Evolutionary conservation across 768 basidiomycete species (phyloP).

Genomic region (Krasilnikovozyma curviuscula): DNA sequence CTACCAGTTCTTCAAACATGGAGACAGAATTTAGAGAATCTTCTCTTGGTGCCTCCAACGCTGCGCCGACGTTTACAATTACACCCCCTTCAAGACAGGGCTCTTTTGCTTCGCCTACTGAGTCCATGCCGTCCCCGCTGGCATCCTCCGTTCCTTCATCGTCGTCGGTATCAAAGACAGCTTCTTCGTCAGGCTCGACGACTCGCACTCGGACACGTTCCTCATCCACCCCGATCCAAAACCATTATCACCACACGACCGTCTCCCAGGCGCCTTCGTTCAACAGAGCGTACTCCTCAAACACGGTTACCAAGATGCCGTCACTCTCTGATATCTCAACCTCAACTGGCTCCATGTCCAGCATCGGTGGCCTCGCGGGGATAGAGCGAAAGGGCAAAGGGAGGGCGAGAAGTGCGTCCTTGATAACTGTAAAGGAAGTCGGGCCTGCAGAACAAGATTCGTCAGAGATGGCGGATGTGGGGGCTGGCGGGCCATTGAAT

Average conservation of each 20-base stretch:
- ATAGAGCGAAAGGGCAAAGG: slow-evolving; percentile 2
- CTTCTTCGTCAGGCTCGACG: too few species aligned
- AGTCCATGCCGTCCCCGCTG: too few species aligned
- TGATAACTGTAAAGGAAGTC: slow-evolving; percentile 28
- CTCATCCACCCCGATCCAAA: background rate
- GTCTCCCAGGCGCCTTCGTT: background rate
- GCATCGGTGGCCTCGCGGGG: background rate
- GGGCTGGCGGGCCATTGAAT: slow-evolving; percentile 25
- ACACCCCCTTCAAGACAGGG: too few species aligned
- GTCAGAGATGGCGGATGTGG: slow-evolving; percentile 24
- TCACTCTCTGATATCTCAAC: too few species aligned
- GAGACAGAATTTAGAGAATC: too few species aligned
- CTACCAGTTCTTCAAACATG: too few species aligned
- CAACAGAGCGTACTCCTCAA: background rate
- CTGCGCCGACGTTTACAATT: too few species aligned
- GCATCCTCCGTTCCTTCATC: too few species aligned
- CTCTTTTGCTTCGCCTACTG: too few species aligned
- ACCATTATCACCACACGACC: too few species aligned
- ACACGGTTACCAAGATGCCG: background rate
- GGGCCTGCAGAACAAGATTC: slow-evolving; percentile 26
- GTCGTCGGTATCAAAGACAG: too few species aligned
- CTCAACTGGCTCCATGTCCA: background rate
- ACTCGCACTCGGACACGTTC: background rate
- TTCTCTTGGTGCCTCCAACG: too few species aligned
- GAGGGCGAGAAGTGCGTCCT: slow-evolving; percentile 24